Evolutionary conservation across 2,329 filamentous ascomycete genomes (phyloP), one percentile per base, ranked within the genome.

Genomic region (Chrysoporthe puriensis): DNA sequence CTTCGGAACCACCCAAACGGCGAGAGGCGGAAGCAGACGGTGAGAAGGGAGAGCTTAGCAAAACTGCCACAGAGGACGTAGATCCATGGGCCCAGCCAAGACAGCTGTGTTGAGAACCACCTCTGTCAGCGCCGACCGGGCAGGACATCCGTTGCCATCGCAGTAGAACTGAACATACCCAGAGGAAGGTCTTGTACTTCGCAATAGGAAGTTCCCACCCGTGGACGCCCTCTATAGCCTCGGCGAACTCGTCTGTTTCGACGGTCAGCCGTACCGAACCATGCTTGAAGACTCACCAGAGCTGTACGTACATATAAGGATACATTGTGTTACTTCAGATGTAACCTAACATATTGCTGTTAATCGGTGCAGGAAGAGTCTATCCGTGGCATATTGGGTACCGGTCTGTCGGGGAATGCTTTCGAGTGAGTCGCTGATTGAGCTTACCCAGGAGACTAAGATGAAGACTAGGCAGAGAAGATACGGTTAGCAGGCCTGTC

Each of bases 41-140:
- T 21, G 46, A 50, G 46, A 8, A 50, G 46, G 46, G 46, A 50
- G 18, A 50, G 46, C 46, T 50, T 50, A 2, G 46, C 46, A 21
- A 50, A 50, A 18, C 46, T 50, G 46, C 46, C 46, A n/a, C 46
- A 50, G 46, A 50, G 46, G 8, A 50, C 46, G 46, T 50, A 50
- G 46, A 50, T 50, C 46, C 46, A 50, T 11, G 46, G 46, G 18
- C 8, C 46, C 46, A 50, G 46, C 46, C 46, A 50, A 11, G 46
- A 50, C 9, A 50, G 46, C 46, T 50, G 18, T 21, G 18, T 21
- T 4, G 44, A 46, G 44, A 7, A 40, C 36, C 36, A 40, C 36
- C 36, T 2, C 4, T n/a, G 44, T 46, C 18, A 46, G 44, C 16
- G 44, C 18, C 36, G 44, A 18, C 18, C 44, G 18, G 44, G 36